These are phyloP conservation scores for Aureobasidium sp. DNA, from an alignment of 2,329 filamentous ascomycete species.

Conservation along the genomic window DNA sequence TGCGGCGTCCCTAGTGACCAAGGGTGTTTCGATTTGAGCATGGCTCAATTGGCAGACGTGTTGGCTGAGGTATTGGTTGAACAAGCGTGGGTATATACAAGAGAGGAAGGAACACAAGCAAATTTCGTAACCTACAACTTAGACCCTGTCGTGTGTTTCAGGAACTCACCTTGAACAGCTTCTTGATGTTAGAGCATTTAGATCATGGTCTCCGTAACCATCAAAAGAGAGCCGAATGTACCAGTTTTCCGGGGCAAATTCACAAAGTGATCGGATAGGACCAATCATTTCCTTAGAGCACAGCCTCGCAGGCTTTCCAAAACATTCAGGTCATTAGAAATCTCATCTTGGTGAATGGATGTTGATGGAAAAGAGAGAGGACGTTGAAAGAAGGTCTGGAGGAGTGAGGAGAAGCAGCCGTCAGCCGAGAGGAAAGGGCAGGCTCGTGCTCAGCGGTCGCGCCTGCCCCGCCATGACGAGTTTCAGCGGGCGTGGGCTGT, in stretches of 20 bases:
- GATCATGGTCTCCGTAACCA: neutral
- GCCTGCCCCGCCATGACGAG: conserved; percentile 7
- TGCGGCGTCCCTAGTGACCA: neutral
- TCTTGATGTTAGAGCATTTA: no score
- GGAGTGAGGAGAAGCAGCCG: neutral
- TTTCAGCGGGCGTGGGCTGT: neutral
- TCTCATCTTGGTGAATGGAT: neutral
- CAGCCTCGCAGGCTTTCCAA: neutral
- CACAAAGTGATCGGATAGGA: neutral
- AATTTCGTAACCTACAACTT: neutral
- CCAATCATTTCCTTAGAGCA: neutral
- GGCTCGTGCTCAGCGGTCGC: neutral
- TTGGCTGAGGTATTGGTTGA: neutral
- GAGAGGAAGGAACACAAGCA: neutral
- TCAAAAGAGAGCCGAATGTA: neutral
- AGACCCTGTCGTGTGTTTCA: neutral
- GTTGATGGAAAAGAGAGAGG: neutral
- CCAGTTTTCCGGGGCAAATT: neutral
- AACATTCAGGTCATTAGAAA: neutral
- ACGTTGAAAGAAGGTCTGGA: conserved; percentile 3
- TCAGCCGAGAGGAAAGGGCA: neutral
- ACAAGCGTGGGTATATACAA: neutral
- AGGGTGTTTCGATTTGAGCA: neutral
- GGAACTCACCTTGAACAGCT: neutral
- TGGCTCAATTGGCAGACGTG: neutral